Evolutionary conservation across 768 basidiomycete species (phyloP), one percentile per base, ranked within the genome.

Genomic region (Lactarius deliciosus): DNA sequence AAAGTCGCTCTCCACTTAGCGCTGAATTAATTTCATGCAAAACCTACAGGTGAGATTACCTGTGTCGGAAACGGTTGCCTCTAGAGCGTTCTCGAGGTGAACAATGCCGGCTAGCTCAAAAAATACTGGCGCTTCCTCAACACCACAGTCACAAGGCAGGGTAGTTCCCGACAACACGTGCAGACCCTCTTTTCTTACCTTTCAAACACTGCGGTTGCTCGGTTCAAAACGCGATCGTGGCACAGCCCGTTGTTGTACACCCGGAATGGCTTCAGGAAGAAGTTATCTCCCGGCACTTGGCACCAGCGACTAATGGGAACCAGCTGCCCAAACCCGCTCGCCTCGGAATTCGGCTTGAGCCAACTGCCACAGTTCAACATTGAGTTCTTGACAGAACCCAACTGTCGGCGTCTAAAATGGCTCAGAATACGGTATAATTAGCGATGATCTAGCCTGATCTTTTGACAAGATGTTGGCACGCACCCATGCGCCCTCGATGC

Each of bases 241-340:
- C 57, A 45, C 40, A 36, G 56, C 41, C 45, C 32, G 30, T 40
- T 61, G 64, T 43, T 57, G 53, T 34, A 6, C 16, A 30, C 50
- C 22, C 10, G 15, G 47, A 36, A 47, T n/a, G 56, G 34, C 63
- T 41, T 61, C 34, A 45, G 53, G 53, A 36, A 56, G 41, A 20
- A 3, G 20, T 43, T 13, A 18, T 50, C 32, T 7, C 60, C 60
- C 5, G 50, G 66, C 13, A 20, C 30, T 55, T 60, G 66, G 66
- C 50, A 59, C 58, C 62, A 67, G 66, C 61, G 53, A 55, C 57
- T 63, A 63, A 50, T 61, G 40, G 57, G 28, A 63, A 59, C 50
- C 45, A 43, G 57, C n/a, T 34, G 65, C 61, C 61, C 63, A 63
- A 67, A 57, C 61, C 61, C 66, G 66, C 47, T 67, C 61, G 66